Evolutionary conservation across 2,329 filamentous ascomycete genomes (phyloP).

Genomic region (Aspergillus viridinutans): DNA sequence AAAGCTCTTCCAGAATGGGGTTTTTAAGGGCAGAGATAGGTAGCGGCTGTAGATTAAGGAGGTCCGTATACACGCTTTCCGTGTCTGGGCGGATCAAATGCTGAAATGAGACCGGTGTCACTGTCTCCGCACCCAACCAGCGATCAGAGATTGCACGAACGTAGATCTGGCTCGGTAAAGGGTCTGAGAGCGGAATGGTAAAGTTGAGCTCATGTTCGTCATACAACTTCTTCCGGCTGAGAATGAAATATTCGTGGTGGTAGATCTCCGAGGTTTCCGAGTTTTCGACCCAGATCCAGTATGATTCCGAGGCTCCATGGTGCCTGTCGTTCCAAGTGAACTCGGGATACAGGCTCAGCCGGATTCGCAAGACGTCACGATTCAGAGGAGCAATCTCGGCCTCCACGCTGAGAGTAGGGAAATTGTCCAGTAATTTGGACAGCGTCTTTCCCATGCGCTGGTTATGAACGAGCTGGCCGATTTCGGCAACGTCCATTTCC

Average conservation of each 20-base stretch:
- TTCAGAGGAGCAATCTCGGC: constrained; percentile 95
- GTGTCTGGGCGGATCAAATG: constrained; percentile 96
- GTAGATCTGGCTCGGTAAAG: constrained; percentile 91
- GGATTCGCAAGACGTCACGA: constrained; percentile 87
- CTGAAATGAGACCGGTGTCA: constrained; percentile 93
- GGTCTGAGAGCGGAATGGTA: constrained; percentile 91
- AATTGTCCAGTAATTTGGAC: constrained; percentile 76
- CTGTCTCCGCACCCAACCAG: constrained; percentile 95
- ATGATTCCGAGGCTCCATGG: constrained; percentile 91
- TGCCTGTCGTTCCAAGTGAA: constrained; percentile 93
- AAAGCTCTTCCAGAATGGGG: constrained; percentile 79
- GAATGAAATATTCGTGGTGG: constrained; percentile 94
- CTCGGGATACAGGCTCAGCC: constrained; percentile 78
- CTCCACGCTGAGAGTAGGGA: constrained; percentile 86
- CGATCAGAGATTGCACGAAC: constrained; percentile 90
- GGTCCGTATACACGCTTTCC: constrained; percentile 92
- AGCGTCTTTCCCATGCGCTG: constrained; percentile 80
- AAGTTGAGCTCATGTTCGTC: constrained; percentile 98
- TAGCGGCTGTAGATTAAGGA: constrained; percentile 85
- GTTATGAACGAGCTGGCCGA: constrained; percentile 88
- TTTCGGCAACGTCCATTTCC: constrained; percentile 90
- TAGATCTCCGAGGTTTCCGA: constrained; percentile 97
- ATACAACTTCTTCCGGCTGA: constrained; percentile 82
- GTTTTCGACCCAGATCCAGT: constrained; percentile 99
- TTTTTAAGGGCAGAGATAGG: constrained; percentile 86